Evolutionary conservation across 257 asterid species (phyloP).

Genomic region (Nicotiana tomentosiformis): DNA sequence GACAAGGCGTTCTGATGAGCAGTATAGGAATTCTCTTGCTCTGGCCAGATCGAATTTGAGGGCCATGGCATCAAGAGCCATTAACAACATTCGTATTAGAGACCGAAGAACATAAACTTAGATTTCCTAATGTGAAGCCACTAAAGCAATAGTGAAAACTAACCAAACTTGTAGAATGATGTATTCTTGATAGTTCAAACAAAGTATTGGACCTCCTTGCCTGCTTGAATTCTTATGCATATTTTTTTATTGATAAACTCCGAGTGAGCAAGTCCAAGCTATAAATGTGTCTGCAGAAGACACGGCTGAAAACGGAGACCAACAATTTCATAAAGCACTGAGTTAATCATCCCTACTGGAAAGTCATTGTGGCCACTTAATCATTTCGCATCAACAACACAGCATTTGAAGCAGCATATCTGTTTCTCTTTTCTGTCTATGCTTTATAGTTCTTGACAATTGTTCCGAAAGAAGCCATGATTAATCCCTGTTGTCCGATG

Average conservation of each 20-base stretch:
- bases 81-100: constrained; percentile 17
- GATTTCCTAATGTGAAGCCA: background rate
- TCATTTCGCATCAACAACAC: background rate
- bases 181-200: no score
- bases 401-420: no score
- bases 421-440: no score
- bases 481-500: no score
- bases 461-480: no score
- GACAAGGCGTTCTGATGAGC: background rate
- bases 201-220: no score
- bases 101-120: constrained; percentile 1
- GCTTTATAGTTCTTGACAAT: no score
- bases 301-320: no score
- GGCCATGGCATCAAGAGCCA: constrained; percentile 87
- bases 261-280: no score
- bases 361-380: background rate
- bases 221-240: no score
- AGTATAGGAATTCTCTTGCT: constrained; percentile 26
- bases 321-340: no score
- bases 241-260: no score
- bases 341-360: background rate
- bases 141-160: background rate
- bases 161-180: background rate
- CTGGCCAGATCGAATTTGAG: constrained; percentile 73
- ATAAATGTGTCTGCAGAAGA: background rate